Evolutionary conservation across 306 rosid species (phyloP).

Genomic region (Ochetophila trinervis): DNA sequence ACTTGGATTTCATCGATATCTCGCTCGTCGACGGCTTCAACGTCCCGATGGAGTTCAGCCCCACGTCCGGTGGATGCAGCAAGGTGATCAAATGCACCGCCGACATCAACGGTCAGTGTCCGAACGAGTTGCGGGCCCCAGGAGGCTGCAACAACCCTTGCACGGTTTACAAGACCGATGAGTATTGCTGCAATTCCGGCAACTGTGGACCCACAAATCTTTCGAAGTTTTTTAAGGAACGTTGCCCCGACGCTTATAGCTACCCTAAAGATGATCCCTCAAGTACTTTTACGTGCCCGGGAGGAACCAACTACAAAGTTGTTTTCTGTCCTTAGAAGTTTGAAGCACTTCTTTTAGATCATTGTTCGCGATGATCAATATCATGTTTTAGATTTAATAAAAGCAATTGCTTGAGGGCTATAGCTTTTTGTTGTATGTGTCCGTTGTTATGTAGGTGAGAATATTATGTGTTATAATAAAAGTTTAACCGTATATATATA

Average conservation of each 20-base stretch:
- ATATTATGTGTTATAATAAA: too few species aligned
- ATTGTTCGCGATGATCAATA: too few species aligned
- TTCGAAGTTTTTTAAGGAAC: constrained; percentile 15
- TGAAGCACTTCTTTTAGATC: neutral
- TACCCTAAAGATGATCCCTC: constrained; percentile 16
- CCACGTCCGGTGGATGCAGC: neutral
- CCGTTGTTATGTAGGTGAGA: too few species aligned
- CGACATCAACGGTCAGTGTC: constrained; percentile 51
- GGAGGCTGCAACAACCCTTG: constrained; percentile 51
- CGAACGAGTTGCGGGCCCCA: constrained; percentile 20
- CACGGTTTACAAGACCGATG: constrained; percentile 20
- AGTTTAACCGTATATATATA: too few species aligned
- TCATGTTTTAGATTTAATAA: too few species aligned
- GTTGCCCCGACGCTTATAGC: constrained; percentile 19
- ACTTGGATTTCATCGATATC: constrained; percentile 24
- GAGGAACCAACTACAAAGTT: constrained; percentile 19
- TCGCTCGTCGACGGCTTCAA: constrained; percentile 19
- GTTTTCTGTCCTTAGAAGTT: constrained; percentile 18
- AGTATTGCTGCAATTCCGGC: constrained; percentile 21
- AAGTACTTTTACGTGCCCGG: constrained; percentile 11
- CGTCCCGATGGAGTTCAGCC: constrained; percentile 21
- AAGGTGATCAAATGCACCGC: constrained; percentile 32
- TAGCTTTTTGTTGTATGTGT: too few species aligned
- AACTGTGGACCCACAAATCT: constrained; percentile 13
- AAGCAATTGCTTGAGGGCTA: too few species aligned